Base-by-base conservation (phyloP, 169 alveolate genomes). In the Plasmodium berghei region DNA sequence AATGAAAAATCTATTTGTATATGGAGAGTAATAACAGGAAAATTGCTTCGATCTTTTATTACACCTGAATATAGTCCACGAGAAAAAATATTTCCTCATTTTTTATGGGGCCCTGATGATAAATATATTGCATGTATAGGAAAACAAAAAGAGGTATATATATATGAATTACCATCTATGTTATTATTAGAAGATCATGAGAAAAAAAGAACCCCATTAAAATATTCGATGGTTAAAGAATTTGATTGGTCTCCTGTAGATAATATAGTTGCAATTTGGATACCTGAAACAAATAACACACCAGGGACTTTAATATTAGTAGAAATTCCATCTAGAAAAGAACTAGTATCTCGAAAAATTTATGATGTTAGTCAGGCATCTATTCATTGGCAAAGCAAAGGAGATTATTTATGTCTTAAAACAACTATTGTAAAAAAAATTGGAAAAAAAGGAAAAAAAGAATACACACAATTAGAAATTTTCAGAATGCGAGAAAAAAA, bases 201-300 rank as follows among this genome's bases (percentile, higher is more conserved):
- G 14, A 95, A 95, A 28, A 93, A 89, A 59, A 93, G 95, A 70
- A 94, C 96, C 10, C 95, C 98, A 0, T 63, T 96, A 46, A 95
- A 95, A 67, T 96, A 96, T 70, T 92, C 97, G 0, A 94, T 94
- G 0, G 97, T 95, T 34, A 92, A 91, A 64, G 90, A 80, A 40
- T 96, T 96, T 70, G 98, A 95, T 45, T 96, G 98, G 98, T 96
- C 98, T 0, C 98, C 98, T 18, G 93, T 93, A n/a, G 98, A 96
- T 66, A 95, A 96, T 71, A 95, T 95, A 61, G 91, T 96, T 49
- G 93, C 98, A 10, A 80, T 96, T 9, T 94, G 96, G 93, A 95
- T 95, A 18, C 96, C 97, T 20, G 98, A 95, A 1, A 89, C 97
- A n/a, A 87, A 92, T n/a, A 95, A 93, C 34, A 92, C 98, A 0